Evolutionary conservation across 2,329 filamentous ascomycete genomes (phyloP).

Genomic region (Diaporthe sp.): DNA sequence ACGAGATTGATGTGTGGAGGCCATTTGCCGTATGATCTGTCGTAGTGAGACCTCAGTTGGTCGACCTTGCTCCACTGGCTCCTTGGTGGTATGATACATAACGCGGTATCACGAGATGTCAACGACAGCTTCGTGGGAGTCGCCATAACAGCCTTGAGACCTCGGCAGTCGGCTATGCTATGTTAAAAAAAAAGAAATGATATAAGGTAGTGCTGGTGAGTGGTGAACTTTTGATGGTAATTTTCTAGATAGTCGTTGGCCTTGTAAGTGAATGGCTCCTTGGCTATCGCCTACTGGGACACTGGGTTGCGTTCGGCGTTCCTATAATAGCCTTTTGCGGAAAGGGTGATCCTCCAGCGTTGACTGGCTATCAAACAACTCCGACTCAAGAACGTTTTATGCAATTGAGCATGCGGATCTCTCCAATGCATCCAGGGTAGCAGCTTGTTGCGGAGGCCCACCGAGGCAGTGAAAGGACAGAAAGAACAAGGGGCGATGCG

Average conservation of each 20-base stretch:
- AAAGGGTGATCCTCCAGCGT: not conserved
- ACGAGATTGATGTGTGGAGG: constrained; percentile 76
- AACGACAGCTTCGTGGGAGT: not conserved
- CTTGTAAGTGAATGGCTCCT: not conserved
- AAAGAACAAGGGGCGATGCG: constrained; percentile 13
- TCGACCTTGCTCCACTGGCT: constrained; percentile 64
- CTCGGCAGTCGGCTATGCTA: not conserved
- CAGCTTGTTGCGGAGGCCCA: constrained; percentile 6
- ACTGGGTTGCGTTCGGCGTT: not conserved
- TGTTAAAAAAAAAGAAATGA: not conserved
- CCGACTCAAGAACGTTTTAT: constrained; percentile 9
- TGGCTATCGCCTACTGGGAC: not conserved
- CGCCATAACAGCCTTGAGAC: constrained; percentile 22
- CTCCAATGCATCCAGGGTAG: not conserved
- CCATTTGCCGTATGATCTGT: constrained; percentile 73
- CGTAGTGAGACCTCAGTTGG: constrained; percentile 71
- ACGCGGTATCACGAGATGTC: constrained; percentile 68
- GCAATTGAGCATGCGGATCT: not conserved
- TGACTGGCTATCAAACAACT: not conserved
- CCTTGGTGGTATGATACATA: constrained; percentile 71
- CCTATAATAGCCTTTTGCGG: not conserved
- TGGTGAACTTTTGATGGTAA: not conserved
- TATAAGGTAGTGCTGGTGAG: not conserved
- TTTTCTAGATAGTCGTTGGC: not conserved
- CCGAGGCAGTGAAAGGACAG: not conserved